Percentiles rank a stretch among this genome's conserved stretches.
Evolutionary conservation across 2,329 filamentous ascomycete species (phyloP).

Genomic region (Verticillium zaregamsianum): DNA sequence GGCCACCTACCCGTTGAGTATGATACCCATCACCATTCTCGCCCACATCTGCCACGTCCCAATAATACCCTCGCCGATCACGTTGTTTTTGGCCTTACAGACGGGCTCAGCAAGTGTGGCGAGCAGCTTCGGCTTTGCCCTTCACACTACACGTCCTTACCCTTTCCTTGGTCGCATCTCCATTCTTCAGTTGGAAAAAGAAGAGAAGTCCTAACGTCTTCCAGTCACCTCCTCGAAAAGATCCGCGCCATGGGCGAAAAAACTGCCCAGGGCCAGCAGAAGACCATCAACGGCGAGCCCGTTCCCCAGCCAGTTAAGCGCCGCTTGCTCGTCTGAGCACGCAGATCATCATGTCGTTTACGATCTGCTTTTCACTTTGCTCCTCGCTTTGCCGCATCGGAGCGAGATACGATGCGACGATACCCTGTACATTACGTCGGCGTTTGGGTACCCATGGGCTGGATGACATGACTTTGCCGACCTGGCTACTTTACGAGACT

Average conservation of each 20-base stretch:
- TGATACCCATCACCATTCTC: slow-evolving; percentile 23
- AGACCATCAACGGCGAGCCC: slow-evolving; percentile 24
- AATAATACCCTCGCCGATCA: neutral
- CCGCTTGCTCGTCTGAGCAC: slow-evolving; percentile 32
- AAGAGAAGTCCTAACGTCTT: slow-evolving; percentile 21
- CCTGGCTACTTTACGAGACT: neutral
- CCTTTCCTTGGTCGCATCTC: neutral
- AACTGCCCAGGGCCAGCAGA: slow-evolving; percentile 24
- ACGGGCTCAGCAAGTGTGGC: neutral
- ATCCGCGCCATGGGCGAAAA: slow-evolving; percentile 42
- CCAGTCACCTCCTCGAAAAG: slow-evolving; percentile 53
- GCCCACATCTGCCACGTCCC: slow-evolving; percentile 19
- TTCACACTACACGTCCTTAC: neutral
- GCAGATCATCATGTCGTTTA: neutral
- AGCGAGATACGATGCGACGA: neutral
- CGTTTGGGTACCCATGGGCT: slow-evolving; percentile 1
- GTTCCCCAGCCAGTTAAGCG: slow-evolving; percentile 42
- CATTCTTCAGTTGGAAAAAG: neutral
- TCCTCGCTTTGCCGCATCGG: neutral
- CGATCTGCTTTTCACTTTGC: neutral
- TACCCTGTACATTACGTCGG: neutral
- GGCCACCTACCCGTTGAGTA: slow-evolving; percentile 56
- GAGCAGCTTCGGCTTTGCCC: neutral
- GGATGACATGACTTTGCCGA: neutral
- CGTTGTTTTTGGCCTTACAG: neutral